phyloP scores from a whole-genome alignment of 192 early-diverging fungal genomes.

The Phlyctochytrium arcticum region DNA sequence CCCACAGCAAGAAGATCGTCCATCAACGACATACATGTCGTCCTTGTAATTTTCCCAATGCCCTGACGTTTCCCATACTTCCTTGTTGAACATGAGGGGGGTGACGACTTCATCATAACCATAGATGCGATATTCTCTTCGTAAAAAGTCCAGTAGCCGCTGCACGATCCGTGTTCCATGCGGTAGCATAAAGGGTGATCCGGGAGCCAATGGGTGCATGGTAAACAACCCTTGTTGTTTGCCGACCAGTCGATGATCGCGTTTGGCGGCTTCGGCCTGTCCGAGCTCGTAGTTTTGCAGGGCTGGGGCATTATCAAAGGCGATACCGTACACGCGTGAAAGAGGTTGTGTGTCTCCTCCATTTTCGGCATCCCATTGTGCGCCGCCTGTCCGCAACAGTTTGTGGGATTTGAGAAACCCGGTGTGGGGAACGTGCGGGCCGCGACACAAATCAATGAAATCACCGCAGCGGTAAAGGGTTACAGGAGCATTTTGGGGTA shows the following conservation, averaged over 20 bases:
- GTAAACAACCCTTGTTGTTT: slow-evolving; percentile 42
- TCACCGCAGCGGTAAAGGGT: slow-evolving; percentile 65
- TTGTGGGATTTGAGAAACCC: slow-evolving; percentile 53
- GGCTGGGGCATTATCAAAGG: slow-evolving; percentile 53
- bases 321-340: slow-evolving; percentile 70
- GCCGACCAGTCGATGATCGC: slow-evolving; percentile 50
- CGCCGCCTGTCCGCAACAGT: slow-evolving; percentile 53
- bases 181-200: slow-evolving; percentile 49
- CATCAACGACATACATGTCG: slow-evolving; percentile 75
- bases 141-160: slow-evolving; percentile 67
- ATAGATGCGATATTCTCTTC: slow-evolving; percentile 67
- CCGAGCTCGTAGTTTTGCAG: slow-evolving; percentile 50
- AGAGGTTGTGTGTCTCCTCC: slow-evolving; percentile 25
- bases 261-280: slow-evolving; percentile 50
- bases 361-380: slow-evolving; percentile 55
- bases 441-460: slow-evolving; percentile 75
- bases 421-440: slow-evolving; percentile 71
- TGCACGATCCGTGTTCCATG: slow-evolving; percentile 76
- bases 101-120: slow-evolving; percentile 89
- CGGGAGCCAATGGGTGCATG: slow-evolving; percentile 38
- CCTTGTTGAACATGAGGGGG: slow-evolving; percentile 87
- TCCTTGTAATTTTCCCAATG: slow-evolving; percentile 97
- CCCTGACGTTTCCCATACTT: slow-evolving; percentile 87
- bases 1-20: neutral
- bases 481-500: slow-evolving; percentile 44